These are phyloP conservation scores for Bipolaris zeicola DNA, from an alignment of 2,329 filamentous ascomycete species.

Conservation along the genomic window DNA sequence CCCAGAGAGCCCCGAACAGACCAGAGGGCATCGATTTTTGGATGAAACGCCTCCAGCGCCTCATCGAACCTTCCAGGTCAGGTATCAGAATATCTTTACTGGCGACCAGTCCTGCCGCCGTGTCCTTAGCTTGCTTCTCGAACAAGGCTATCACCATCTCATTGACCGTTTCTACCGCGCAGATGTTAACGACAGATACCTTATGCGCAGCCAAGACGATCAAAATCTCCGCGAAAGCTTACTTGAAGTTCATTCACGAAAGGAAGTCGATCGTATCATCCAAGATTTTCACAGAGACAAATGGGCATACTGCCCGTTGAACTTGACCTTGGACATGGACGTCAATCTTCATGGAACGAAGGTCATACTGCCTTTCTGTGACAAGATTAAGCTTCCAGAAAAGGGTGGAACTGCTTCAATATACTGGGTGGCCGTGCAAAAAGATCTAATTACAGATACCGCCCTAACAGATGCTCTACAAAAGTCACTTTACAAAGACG, in stretches of 20 bases:
- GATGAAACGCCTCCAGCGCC: background rate
- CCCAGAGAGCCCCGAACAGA: background rate
- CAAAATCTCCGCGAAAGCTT: background rate
- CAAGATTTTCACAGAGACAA: background rate
- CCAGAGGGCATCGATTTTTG: background rate
- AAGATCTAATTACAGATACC: background rate
- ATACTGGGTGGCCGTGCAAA: background rate
- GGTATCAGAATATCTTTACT: background rate
- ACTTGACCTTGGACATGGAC: background rate
- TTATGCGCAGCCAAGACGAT: background rate
- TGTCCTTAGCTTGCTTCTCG: background rate
- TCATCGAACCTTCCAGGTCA: background rate
- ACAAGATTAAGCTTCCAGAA: background rate
- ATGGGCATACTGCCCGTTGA: background rate
- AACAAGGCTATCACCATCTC: background rate
- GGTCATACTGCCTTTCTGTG: background rate
- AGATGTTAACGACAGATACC: background rate
- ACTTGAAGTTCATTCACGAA: no score
- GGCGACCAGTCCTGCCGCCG: background rate
- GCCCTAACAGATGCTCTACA: background rate
- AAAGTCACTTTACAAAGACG: background rate
- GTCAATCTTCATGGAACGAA: background rate
- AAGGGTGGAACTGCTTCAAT: background rate
- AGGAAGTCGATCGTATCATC: background rate
- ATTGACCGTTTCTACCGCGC: background rate